Conservation (phyloP, 768 basidiomycete species). For the Sarcomyxa edulis region DNA sequence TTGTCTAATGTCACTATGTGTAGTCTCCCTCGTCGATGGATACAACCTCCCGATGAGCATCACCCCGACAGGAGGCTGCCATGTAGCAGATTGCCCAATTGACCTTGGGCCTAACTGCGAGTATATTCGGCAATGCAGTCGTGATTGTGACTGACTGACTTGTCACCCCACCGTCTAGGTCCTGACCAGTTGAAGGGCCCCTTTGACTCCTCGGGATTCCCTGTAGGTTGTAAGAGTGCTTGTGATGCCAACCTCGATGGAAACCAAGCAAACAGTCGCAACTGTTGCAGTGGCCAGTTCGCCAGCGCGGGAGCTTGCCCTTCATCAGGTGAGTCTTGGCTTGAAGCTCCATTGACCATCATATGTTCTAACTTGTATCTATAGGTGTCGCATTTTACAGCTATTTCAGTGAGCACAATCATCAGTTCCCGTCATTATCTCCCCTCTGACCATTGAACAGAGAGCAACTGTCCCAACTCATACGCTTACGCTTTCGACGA, state of each 20-base stretch:
- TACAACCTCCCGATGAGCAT: slow-evolving; percentile 60
- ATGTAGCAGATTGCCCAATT: slow-evolving; percentile 51
- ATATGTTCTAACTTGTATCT: not conserved
- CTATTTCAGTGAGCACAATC: slow-evolving; percentile 26
- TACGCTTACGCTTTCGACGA: slow-evolving; percentile 58
- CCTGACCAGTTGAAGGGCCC: slow-evolving; percentile 49
- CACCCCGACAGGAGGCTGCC: slow-evolving; percentile 50
- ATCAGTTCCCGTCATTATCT: not conserved
- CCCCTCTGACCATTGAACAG: slow-evolving; percentile 15
- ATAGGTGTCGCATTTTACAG: slow-evolving; percentile 30
- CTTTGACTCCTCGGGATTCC: slow-evolving; percentile 43
- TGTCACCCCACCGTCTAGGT: slow-evolving; percentile 24
- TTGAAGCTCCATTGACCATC: too few species aligned
- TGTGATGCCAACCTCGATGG: slow-evolving; percentile 41
- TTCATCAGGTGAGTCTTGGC: slow-evolving; percentile 27
- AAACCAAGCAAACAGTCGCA: slow-evolving; percentile 49
- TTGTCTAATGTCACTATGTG: not conserved
- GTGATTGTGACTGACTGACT: not conserved
- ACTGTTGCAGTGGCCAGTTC: slow-evolving; percentile 60
- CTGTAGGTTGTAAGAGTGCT: slow-evolving; percentile 59
- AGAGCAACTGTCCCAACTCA: slow-evolving; percentile 36
- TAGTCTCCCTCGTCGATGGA: slow-evolving; percentile 64
- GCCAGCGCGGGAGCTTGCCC: slow-evolving; percentile 53
- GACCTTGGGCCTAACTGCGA: slow-evolving; percentile 57
- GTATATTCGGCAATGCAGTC: slow-evolving; percentile 7